These are phyloP conservation scores for Diaporthe aspalathi DNA, from an alignment of 2,329 filamentous ascomycete species.

Conservation along the genomic window DNA sequence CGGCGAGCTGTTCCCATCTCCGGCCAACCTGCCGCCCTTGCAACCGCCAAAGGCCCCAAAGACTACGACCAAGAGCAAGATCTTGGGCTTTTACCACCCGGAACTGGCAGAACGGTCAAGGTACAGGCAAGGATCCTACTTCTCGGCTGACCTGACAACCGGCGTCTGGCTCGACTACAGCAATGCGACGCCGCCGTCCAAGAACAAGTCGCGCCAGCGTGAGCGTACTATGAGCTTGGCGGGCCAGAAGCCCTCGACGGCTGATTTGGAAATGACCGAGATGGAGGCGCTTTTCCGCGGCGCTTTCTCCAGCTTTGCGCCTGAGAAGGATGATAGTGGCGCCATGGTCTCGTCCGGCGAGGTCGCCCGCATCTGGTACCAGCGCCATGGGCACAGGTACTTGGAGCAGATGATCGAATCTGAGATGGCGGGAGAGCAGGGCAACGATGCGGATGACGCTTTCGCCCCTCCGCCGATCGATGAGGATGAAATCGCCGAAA, in stretches of 20 bases:
- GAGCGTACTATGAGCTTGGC: conserved; percentile 77
- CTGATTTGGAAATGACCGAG: conserved; percentile 71
- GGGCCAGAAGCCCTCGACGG: conserved; percentile 66
- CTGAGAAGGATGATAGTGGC: conserved; percentile 77
- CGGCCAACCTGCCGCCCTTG: conserved; percentile 71
- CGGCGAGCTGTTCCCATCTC: conserved; percentile 79
- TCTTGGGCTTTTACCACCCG: conserved; percentile 51
- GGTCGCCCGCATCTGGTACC: conserved; percentile 81
- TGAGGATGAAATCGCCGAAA: conserved; percentile 63
- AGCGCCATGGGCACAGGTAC: conserved; percentile 72
- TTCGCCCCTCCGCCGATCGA: conserved; percentile 56
- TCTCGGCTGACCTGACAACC: conserved; percentile 71
- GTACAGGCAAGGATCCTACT: conserved; percentile 70
- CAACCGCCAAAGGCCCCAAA: conserved; percentile 80
- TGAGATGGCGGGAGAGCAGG: conserved; percentile 54
- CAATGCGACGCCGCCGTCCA: conserved; percentile 68
- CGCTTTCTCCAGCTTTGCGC: conserved; percentile 84
- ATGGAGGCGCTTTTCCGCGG: conserved; percentile 81
- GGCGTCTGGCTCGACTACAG: conserved; percentile 79
- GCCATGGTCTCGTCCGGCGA: conserved; percentile 76
- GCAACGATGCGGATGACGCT: conserved; percentile 49
- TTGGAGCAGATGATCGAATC: conserved; percentile 74
- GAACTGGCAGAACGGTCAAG: conserved; percentile 62
- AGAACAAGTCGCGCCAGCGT: conserved; percentile 72
- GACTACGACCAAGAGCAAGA: conserved; percentile 71